Evolutionary conservation across 108 stramenopile genomes (phyloP).

Genomic region (Cyclotella atomus): DNA sequence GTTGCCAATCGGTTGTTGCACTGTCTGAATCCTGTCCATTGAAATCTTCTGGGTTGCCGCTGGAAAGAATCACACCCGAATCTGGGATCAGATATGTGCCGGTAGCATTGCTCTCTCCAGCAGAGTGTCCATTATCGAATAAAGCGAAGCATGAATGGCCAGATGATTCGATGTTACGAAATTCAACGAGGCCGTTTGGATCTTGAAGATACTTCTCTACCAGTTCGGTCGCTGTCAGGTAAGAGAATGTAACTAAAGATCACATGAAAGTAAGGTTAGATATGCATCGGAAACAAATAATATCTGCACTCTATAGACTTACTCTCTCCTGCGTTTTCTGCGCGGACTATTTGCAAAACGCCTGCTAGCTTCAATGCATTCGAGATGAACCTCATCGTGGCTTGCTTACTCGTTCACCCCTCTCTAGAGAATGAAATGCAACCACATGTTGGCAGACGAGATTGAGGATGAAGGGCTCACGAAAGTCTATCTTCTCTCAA

Average conservation of each 20-base stretch:
- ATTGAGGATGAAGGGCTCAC: no score
- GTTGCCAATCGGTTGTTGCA: slow-evolving; percentile 9
- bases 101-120: slow-evolving; percentile 8
- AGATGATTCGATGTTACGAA: slow-evolving; percentile 31
- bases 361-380: no score
- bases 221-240: slow-evolving; percentile 12
- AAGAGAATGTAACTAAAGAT: slow-evolving; percentile 18
- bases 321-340: no score
- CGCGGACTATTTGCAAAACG: no score
- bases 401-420: no score
- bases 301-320: no score
- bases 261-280: no score
- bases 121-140: slow-evolving; percentile 30
- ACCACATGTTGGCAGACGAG: no score
- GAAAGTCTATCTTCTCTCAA: no score
- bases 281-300: no score
- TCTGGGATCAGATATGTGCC: slow-evolving; percentile 27
- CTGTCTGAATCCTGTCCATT: slow-evolving; percentile 26
- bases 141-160: slow-evolving; percentile 33
- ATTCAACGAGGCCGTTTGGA: slow-evolving; percentile 28
- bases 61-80: slow-evolving; percentile 28
- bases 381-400: no score
- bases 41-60: slow-evolving; percentile 30
- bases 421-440: no score
- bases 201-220: slow-evolving; percentile 26